A percentile compares a stretch with the other conserved stretches of the same genome.
Evolutionary conservation across 2,329 filamentous ascomycete genomes (phyloP).

Genomic region (Aureobasidium leucospermi): DNA sequence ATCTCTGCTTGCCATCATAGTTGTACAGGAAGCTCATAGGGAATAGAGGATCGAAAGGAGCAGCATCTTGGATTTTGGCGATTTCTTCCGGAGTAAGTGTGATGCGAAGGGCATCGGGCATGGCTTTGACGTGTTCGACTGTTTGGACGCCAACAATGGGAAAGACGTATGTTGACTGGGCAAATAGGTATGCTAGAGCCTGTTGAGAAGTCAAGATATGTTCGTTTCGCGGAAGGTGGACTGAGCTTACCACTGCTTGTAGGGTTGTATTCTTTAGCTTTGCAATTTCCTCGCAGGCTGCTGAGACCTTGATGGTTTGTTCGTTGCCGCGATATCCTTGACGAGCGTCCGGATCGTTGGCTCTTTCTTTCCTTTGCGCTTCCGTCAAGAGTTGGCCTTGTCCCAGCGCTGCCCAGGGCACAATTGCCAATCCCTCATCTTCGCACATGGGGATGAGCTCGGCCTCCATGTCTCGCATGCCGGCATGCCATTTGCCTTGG

Average conservation of each 20-base stretch:
- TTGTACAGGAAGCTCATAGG: neutral
- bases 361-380: slow-evolving; percentile 35
- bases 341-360: slow-evolving; percentile 23
- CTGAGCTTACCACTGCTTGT: neutral
- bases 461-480: slow-evolving; percentile 41
- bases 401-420: slow-evolving; percentile 22
- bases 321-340: slow-evolving; percentile 27
- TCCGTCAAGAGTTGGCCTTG: slow-evolving; percentile 27
- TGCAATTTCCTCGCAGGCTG: slow-evolving; percentile 50
- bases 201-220: neutral
- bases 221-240: too few relatives aligned
- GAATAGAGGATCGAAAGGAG: slow-evolving; percentile 14
- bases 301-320: slow-evolving; percentile 43
- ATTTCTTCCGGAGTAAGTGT: slow-evolving; percentile 15
- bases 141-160: slow-evolving; percentile 17
- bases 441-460: slow-evolving; percentile 62
- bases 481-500: slow-evolving; percentile 36
- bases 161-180: slow-evolving; percentile 17
- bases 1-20: neutral
- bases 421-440: slow-evolving; percentile 55
- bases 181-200: slow-evolving; percentile 15
- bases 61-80: slow-evolving; percentile 14
- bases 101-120: slow-evolving; percentile 11
- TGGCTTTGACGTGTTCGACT: slow-evolving; percentile 15
- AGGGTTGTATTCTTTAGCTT: slow-evolving; percentile 40